Evolutionary conservation across 441 rosid genomes (phyloP), one percentile per base, ranked within the genome.

Genomic region (Kokia cookei): DNA sequence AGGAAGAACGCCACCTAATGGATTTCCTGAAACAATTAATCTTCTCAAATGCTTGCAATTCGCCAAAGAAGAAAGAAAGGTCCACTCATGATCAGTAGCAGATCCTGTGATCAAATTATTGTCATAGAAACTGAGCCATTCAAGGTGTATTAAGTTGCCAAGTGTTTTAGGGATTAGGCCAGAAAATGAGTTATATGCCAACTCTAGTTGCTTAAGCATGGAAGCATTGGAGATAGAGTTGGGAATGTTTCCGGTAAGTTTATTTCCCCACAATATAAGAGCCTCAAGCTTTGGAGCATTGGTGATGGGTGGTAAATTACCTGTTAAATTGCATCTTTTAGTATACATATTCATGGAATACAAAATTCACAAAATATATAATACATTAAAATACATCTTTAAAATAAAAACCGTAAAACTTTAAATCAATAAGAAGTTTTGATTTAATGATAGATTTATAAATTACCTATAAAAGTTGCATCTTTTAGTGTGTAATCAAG

Each of bases 41-140:
- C 0, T 2, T 17, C 0, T 2, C 3, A 63, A 40, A 17, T 63
- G 17, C 67, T 1, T 37, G 3, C 67, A 37, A 40, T 63, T 63
- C 0, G n/a, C 0, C 48, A 62, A 62, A n/a, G 67, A 62, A 37
- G 67, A 37, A 35, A 62, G 67, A 62, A 62, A 62, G 22, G 0
- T 35, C 67, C 67, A 62, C 1, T 37, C 66, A 10, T 17, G 66
- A 29, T 29, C 0, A 37, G 26, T 63, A 17, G 8, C 1, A n/a
- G 48, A 1, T 3, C 17, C 48, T 17, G 27, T n/a, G 14, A 24
- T 37, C 15, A 37, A 63, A 63, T 35, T 6, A 37, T 37, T 37
- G 13, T 7, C 0, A n/a, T 3, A 3, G 0, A 1, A 62, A 0
- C 11, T 0, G 0, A n/a, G n/a, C n/a, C n/a, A n/a, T 19, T 35